A percentile compares a stretch with the other conserved stretches of the same genome.
Evolutionary conservation across 176 grass and related monocot genomes (phyloP).

Genomic region (Dactylis glomerata): DNA sequence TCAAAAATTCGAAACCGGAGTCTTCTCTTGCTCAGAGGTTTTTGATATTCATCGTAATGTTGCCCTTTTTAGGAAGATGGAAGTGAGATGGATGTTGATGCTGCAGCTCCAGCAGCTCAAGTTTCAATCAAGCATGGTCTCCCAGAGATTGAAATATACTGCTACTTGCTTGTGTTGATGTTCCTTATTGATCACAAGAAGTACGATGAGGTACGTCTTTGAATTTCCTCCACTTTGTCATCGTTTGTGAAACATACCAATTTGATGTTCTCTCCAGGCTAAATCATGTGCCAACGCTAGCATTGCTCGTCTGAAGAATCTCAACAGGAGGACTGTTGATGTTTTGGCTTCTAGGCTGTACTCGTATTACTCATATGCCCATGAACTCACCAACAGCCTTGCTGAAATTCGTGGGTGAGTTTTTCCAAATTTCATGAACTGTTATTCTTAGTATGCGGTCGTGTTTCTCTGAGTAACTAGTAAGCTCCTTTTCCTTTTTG

Average conservation of each 20-base stretch:
- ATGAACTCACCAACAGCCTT: slow-evolving; percentile 80
- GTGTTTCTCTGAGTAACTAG: neutral
- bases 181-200: slow-evolving; percentile 77
- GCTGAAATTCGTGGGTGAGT: slow-evolving; percentile 87
- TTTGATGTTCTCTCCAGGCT: slow-evolving; percentile 45
- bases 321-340: slow-evolving; percentile 90
- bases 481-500: neutral
- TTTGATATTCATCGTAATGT: neutral
- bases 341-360: slow-evolving; percentile 72
- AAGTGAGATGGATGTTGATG: slow-evolving; percentile 78
- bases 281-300: slow-evolving; percentile 71
- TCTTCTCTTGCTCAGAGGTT: neutral
- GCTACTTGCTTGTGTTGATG: slow-evolving; percentile 78
- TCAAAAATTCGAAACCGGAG: neutral
- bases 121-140: slow-evolving; percentile 55
- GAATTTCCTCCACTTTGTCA: neutral
- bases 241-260: neutral
- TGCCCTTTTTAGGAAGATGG: slow-evolving; percentile 54
- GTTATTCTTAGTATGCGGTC: neutral
- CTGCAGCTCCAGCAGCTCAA: slow-evolving; percentile 34
- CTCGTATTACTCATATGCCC: slow-evolving; percentile 66
- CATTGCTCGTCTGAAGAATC: slow-evolving; percentile 71
- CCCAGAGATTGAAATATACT: slow-evolving; percentile 81
- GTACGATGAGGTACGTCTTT: slow-evolving; percentile 51
- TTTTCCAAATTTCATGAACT: slow-evolving; percentile 12